phyloP scores from a whole-genome alignment of 768 basidiomycete genomes.

The Podaxis sp. region DNA sequence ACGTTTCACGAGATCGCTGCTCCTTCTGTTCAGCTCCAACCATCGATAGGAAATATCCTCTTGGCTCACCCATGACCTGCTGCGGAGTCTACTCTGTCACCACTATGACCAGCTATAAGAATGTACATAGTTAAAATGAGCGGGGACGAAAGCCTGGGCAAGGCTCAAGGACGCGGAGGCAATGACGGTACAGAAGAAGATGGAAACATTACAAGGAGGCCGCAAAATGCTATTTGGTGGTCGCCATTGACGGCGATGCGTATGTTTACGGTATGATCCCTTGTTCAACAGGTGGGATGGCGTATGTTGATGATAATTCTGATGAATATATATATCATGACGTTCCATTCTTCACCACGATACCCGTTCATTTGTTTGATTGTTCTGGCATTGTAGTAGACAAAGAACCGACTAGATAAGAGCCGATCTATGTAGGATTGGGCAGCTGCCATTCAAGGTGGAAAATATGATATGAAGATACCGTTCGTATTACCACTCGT shows the following conservation, averaged over 20 bases:
- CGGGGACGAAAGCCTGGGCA: background rate
- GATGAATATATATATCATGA: background rate
- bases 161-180: background rate
- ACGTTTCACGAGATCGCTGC: conserved; percentile 3
- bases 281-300: background rate
- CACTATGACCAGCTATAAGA: background rate
- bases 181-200: background rate
- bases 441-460: background rate
- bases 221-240: background rate
- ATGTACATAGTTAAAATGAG: background rate
- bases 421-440: background rate
- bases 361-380: background rate
- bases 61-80: background rate
- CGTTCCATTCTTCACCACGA: background rate
- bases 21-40: background rate
- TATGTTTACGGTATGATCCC: background rate
- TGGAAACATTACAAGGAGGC: background rate
- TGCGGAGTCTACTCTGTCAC: background rate
- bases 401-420: background rate
- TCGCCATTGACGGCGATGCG: background rate
- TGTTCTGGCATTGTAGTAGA: background rate
- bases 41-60: background rate
- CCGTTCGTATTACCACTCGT: background rate
- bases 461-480: background rate
- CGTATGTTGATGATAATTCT: background rate